Conservation (phyloP, 305 asterid species). For the Andrographis paniculata region DNA sequence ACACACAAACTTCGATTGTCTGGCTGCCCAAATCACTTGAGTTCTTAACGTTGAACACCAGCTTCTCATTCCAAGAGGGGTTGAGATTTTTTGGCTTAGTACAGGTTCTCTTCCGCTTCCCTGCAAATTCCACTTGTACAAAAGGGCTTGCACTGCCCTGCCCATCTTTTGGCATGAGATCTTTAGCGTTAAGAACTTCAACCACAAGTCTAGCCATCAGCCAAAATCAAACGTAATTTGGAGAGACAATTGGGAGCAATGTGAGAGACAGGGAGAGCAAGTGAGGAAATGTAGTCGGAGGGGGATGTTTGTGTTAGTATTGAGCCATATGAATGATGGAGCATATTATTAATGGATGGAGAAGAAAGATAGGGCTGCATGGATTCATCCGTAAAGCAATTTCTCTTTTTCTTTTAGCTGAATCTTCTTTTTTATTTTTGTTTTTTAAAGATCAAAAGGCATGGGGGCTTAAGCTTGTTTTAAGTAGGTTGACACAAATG, state of each 20-base stretch:
- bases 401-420: too few species aligned
- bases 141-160: conserved; percentile 81
- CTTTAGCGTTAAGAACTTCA: conserved; percentile 74
- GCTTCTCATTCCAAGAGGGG: conserved; percentile 77
- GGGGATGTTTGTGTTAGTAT: conserved; percentile 20
- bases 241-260: conserved; percentile 9
- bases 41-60: conserved; percentile 45
- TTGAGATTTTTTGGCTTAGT: conserved; percentile 62
- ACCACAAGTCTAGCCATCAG: conserved; percentile 66
- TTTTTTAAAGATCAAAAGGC: too few species aligned
- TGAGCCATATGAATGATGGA: conserved; percentile 19
- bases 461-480: too few species aligned
- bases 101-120: conserved; percentile 54
- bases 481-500: too few species aligned
- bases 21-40: conserved; percentile 30
- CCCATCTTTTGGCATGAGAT: conserved; percentile 92
- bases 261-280: neutral
- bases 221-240: conserved; percentile 12
- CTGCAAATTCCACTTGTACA: conserved; percentile 71
- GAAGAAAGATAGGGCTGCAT: too few species aligned
- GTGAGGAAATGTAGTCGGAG: conserved; percentile 16
- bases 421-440: too few species aligned
- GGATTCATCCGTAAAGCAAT: too few species aligned
- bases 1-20: conserved; percentile 48
- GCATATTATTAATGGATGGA: too few species aligned